phyloP scores from a whole-genome alignment of 306 rosid genomes.

The Senna tora region DNA sequence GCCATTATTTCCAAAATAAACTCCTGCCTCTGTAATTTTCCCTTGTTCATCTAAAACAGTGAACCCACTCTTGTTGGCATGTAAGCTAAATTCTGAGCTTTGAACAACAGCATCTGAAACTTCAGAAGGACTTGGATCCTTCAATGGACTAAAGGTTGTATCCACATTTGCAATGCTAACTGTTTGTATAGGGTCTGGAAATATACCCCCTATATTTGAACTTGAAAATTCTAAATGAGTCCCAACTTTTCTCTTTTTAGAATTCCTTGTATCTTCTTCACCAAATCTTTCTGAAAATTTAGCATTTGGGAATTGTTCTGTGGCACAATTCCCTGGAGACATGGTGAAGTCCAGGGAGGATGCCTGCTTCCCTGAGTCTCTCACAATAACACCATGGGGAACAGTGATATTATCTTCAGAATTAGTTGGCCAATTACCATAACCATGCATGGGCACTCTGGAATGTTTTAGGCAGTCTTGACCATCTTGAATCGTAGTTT shows the following conservation, averaged over 20 bases:
- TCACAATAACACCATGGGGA: conserved; percentile 37
- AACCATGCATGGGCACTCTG: conserved; percentile 43
- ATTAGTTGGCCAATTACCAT: conserved; percentile 38
- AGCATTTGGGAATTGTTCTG: conserved; percentile 38
- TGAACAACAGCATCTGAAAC: conserved; percentile 47
- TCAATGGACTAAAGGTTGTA: conserved; percentile 40
- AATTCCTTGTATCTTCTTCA: conserved; percentile 41
- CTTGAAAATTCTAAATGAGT: conserved; percentile 48
- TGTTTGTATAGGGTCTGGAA: conserved; percentile 40
- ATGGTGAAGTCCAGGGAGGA: conserved; percentile 37
- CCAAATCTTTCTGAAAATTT: conserved; percentile 43
- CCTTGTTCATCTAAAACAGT: conserved; percentile 39
- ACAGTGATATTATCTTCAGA: conserved; percentile 41
- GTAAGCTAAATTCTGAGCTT: conserved; percentile 47
- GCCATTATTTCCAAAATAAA: conserved; percentile 39
- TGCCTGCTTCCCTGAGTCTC: conserved; percentile 40
- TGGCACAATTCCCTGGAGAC: conserved; percentile 49
- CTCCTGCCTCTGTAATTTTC: conserved; percentile 43
- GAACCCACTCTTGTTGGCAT: conserved; percentile 35
- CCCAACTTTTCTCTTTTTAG: conserved; percentile 45
- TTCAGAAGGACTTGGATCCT: conserved; percentile 45
- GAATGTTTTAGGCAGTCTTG: conserved; percentile 41
- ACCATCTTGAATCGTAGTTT: conserved; percentile 43
- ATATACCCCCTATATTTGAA: conserved; percentile 39
- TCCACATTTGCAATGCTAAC: conserved; percentile 40